These are phyloP conservation scores for Suillus clintonianus DNA, from an alignment of 768 basidiomycete genomes.

Conservation along the genomic window DNA sequence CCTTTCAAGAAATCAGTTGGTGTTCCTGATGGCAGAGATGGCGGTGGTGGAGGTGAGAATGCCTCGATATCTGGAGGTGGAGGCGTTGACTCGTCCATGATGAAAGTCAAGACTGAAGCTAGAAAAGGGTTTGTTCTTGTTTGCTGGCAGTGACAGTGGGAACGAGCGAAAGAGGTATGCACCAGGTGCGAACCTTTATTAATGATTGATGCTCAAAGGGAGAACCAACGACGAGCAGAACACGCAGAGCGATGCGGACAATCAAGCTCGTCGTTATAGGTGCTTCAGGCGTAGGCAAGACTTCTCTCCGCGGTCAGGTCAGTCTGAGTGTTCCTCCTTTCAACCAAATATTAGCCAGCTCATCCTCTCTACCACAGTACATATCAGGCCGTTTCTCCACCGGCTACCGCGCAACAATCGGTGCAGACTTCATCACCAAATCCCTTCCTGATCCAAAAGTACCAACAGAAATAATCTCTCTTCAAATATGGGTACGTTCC, in stretches of 20 bases:
- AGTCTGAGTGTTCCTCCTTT: slow-evolving; percentile 17
- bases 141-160: too few relatives aligned
- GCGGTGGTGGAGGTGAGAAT: slow-evolving; percentile 49
- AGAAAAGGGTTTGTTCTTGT: too few relatives aligned
- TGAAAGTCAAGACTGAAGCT: background rate
- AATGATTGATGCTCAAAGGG: background rate
- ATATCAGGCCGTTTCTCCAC: slow-evolving; percentile 75
- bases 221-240: background rate
- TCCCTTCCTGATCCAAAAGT: slow-evolving; percentile 61
- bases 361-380: slow-evolving; percentile 50
- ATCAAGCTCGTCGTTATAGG: slow-evolving; percentile 85
- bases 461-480: slow-evolving; percentile 55
- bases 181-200: background rate
- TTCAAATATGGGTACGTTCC: slow-evolving; percentile 66
- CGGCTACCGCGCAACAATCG: slow-evolving; percentile 83
- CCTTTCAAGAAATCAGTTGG: slow-evolving; percentile 93
- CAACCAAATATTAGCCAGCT: background rate
- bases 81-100: slow-evolving; percentile 32
- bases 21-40: slow-evolving; percentile 62
- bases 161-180: background rate
- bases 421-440: slow-evolving; percentile 86
- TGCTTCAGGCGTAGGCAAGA: slow-evolving; percentile 84
- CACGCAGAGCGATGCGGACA: slow-evolving; percentile 52
- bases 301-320: slow-evolving; percentile 75
- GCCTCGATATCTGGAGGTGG: slow-evolving; percentile 41